Evolutionary conservation across 148 eudicot species (phyloP).

Genomic region (Amaranthus hypochondriacus): DNA sequence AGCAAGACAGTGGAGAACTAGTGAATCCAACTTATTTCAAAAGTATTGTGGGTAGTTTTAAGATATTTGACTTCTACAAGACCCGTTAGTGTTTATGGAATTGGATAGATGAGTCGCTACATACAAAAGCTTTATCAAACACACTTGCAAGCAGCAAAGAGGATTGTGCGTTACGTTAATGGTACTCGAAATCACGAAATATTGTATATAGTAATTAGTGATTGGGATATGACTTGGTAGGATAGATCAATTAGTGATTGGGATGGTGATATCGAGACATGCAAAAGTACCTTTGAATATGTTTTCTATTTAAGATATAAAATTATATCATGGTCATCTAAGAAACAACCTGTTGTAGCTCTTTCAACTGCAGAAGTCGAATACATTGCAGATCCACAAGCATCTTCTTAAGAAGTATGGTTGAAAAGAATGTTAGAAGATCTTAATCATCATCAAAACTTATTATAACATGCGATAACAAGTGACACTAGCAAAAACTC

Average conservation of each 20-base stretch:
- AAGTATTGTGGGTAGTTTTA: too few relatives aligned
- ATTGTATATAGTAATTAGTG: too few relatives aligned
- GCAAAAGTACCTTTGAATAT: background rate
- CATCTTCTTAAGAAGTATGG: background rate
- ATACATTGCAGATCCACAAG: background rate
- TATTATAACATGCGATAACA: too few relatives aligned
- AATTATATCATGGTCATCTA: background rate
- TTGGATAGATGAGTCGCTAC: background rate
- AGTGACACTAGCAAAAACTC: too few relatives aligned
- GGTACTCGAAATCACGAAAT: too few relatives aligned
- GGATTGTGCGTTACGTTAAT: background rate
- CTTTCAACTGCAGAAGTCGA: background rate
- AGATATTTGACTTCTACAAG: too few relatives aligned
- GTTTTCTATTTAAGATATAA: background rate
- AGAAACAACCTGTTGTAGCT: slow-evolving; percentile 1
- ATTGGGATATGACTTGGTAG: too few relatives aligned
- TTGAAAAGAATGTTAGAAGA: too few relatives aligned
- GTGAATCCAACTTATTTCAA: too few relatives aligned
- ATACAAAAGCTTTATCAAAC: background rate
- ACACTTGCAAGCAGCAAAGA: slow-evolving; percentile 6
- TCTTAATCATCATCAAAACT: too few relatives aligned
- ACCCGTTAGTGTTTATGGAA: background rate
- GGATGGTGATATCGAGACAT: background rate
- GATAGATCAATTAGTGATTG: background rate
- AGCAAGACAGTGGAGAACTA: background rate